Percentiles rank a stretch among this genome's conserved stretches.
These are phyloP conservation scores for Carpinus viminea DNA, from an alignment of 306 rosid genomes.

Conservation along the genomic window DNA sequence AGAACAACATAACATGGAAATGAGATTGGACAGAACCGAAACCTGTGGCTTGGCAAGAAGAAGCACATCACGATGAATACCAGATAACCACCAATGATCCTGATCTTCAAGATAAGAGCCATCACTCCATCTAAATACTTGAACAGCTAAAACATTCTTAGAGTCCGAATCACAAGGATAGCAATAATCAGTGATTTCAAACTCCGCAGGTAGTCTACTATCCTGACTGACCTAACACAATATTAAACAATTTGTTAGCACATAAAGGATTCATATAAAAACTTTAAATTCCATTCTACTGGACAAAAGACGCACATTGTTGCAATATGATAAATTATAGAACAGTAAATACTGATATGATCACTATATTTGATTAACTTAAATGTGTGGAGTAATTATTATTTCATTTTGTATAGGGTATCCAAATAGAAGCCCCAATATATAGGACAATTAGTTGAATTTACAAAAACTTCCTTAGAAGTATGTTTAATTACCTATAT, in stretches of 20 bases:
- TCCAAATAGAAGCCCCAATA: background rate
- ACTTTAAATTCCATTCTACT: background rate
- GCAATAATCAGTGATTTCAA: conserved; percentile 87
- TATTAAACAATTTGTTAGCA: conserved; percentile 30
- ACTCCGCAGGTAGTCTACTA: conserved; percentile 93
- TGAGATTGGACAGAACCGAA: conserved; percentile 25
- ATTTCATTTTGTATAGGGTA: background rate
- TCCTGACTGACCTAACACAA: conserved; percentile 86
- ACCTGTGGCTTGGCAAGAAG: conserved; percentile 94
- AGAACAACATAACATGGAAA: conserved; percentile 1
- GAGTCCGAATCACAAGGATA: conserved; percentile 64
- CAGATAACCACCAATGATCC: conserved; percentile 97
- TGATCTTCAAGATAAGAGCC: conserved; percentile 97
- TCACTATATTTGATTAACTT: background rate
- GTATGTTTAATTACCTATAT: conserved; percentile 59
- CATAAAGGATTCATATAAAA: conserved; percentile 6
- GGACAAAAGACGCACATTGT: background rate
- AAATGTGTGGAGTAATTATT: background rate
- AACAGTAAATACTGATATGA: background rate
- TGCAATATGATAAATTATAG: background rate
- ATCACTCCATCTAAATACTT: conserved; percentile 95
- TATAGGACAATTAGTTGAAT: background rate
- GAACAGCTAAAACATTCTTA: conserved; percentile 83
- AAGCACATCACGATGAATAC: conserved; percentile 92
- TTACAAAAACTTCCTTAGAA: conserved; percentile 3